phyloP scores from a whole-genome alignment of 2,329 filamentous ascomycete genomes.

The Cladosporium halotolerans region DNA sequence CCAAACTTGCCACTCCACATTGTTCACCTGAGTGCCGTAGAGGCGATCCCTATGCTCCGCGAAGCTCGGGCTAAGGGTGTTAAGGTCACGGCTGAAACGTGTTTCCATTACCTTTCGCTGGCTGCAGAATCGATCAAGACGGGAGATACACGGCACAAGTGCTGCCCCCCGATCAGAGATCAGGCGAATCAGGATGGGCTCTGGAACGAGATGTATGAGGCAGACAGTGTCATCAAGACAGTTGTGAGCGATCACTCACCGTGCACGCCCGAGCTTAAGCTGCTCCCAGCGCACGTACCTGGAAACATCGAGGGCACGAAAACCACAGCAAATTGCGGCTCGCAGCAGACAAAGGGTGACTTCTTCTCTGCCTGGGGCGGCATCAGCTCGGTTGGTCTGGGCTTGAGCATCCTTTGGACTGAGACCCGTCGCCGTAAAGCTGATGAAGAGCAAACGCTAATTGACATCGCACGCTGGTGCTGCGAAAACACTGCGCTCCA shows the following conservation, averaged over 20 bases:
- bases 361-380: constrained; percentile 97
- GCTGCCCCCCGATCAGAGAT: constrained; percentile 84
- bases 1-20: constrained; percentile 84
- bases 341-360: constrained; percentile 56
- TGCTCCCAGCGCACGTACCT: constrained; percentile 67
- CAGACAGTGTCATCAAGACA: constrained; percentile 78
- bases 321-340: constrained; percentile 27
- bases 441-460: constrained; percentile 49
- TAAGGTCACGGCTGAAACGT: constrained; percentile 89
- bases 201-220: constrained; percentile 64
- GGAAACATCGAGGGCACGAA: constrained; percentile 30
- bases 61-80: constrained; percentile 66
- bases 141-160: constrained; percentile 89
- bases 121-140: constrained; percentile 74
- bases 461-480: constrained; percentile 81
- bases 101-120: constrained; percentile 87
- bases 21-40: constrained; percentile 83
- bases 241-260: constrained; percentile 94
- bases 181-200: constrained; percentile 75
- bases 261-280: constrained; percentile 89
- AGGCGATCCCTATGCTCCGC: constrained; percentile 75
- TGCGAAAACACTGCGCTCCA: constrained; percentile 80
- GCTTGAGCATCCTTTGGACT: constrained; percentile 84
- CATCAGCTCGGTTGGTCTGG: constrained; percentile 88
- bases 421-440: constrained; percentile 58